A percentile compares a stretch with the other conserved stretches of the same genome.
Conservation (phyloP, 2,329 filamentous ascomycete species). For the Fusarium hainanense region DNA sequence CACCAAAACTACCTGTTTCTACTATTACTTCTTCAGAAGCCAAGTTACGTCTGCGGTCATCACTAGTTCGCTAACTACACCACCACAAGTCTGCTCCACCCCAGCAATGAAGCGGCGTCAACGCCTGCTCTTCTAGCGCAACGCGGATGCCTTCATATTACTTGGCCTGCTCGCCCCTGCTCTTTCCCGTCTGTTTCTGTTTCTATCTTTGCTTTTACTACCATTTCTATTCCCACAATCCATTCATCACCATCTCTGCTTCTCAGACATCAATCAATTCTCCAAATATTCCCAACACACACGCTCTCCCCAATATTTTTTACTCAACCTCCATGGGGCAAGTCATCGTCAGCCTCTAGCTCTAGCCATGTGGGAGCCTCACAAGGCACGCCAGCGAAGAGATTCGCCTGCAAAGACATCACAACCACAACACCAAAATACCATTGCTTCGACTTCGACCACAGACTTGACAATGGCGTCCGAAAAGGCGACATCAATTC, state of each 20-base stretch:
- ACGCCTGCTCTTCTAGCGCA: constrained; percentile 46
- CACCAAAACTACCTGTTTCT: constrained; percentile 21
- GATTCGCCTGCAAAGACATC: constrained; percentile 28
- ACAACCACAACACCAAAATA: constrained; percentile 5
- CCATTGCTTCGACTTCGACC: background rate
- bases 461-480: constrained; percentile 9
- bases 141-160: constrained; percentile 48
- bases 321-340: constrained; percentile 36
- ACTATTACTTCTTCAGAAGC: background rate
- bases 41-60: background rate
- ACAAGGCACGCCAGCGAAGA: constrained; percentile 32
- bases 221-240: constrained; percentile 2
- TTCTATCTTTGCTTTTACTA: constrained; percentile 2
- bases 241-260: background rate
- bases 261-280: background rate
- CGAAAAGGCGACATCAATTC: background rate
- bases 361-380: constrained; percentile 42
- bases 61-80: constrained; percentile 6
- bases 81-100: constrained; percentile 37
- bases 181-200: constrained; percentile 15
- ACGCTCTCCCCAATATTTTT: background rate
- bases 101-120: constrained; percentile 44
- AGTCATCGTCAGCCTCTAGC: constrained; percentile 26
- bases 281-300: background rate
- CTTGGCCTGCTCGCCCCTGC: constrained; percentile 38